Evolutionary conservation across 2,329 filamentous ascomycete species (phyloP).

Genomic region (Cladophialophora bantiana): DNA sequence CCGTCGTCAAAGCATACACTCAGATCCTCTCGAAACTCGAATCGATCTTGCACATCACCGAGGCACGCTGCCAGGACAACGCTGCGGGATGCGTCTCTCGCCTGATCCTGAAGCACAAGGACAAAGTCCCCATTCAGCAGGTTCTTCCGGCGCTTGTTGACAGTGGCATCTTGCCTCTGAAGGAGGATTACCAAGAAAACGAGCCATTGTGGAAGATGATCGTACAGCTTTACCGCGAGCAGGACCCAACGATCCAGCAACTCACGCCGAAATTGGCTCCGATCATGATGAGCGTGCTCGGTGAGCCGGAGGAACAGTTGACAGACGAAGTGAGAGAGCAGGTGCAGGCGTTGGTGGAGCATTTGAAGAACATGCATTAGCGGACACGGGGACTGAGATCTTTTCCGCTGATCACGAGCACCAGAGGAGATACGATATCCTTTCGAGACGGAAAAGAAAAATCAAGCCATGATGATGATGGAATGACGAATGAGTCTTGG

Average conservation of each 20-base stretch:
- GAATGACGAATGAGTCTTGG: not conserved
- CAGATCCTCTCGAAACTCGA: conserved; percentile 85
- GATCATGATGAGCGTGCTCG: conserved; percentile 56
- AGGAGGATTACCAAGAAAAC: conserved; percentile 96
- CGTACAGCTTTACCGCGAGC: conserved; percentile 72
- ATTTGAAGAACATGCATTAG: conserved; percentile 48
- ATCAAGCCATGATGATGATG: not conserved
- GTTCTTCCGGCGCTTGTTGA: conserved; percentile 81
- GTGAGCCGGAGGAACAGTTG: conserved; percentile 54
- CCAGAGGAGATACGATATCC: not conserved
- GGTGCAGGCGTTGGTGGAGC: conserved; percentile 57
- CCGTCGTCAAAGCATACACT: conserved; percentile 76
- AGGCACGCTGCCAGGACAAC: conserved; percentile 88
- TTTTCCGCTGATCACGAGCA: not conserved
- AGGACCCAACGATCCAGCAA: conserved; percentile 54
- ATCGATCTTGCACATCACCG: conserved; percentile 76
- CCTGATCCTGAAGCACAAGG: conserved; percentile 90
- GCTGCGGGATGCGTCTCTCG: conserved; percentile 88
- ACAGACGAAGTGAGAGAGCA: conserved; percentile 57
- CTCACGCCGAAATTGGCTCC: conserved; percentile 56
- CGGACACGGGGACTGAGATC: not conserved
- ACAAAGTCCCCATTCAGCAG: conserved; percentile 78
- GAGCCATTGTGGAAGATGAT: conserved; percentile 91
- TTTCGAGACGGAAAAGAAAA: not conserved
- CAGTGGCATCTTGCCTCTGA: conserved; percentile 73